phyloP scores from a whole-genome alignment of 1,139 yeast species.

The Yamadazyma oceani region DNA sequence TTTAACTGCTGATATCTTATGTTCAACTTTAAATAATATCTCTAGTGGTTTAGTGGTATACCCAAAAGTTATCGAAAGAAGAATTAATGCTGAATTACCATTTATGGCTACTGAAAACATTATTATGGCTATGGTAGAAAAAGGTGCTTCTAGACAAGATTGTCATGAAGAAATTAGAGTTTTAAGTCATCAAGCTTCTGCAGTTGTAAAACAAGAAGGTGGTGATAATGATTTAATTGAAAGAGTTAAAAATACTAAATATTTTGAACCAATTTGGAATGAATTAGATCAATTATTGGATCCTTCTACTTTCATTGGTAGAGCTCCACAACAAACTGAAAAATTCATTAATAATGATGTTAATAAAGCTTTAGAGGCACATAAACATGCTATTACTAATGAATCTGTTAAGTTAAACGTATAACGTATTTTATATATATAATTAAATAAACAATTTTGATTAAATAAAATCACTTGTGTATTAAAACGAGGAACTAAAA shows the following conservation, averaged over 20 bases:
- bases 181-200: slow-evolving; percentile 94
- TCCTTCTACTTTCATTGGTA: slow-evolving; percentile 94
- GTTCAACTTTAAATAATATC: slow-evolving; percentile 87
- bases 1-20: slow-evolving; percentile 89
- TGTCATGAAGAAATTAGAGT: slow-evolving; percentile 98
- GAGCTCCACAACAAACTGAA: slow-evolving; percentile 98
- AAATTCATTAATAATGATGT: slow-evolving; percentile 87
- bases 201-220: slow-evolving; percentile 96
- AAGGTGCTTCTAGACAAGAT: slow-evolving; percentile 97
- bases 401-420: slow-evolving; percentile 59
- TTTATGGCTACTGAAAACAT: slow-evolving; percentile 99
- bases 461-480: neutral
- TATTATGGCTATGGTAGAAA: slow-evolving; percentile 99
- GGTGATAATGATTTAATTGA: slow-evolving; percentile 97
- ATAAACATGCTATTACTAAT: slow-evolving; percentile 54
- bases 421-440: slow-evolving; percentile 9
- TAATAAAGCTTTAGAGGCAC: slow-evolving; percentile 75
- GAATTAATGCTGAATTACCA: slow-evolving; percentile 92
- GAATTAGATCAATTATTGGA: slow-evolving; percentile 80
- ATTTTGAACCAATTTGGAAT: slow-evolving; percentile 86
- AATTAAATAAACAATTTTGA: neutral
- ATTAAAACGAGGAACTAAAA: too few species aligned
- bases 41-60: slow-evolving; percentile 95
- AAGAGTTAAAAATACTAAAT: slow-evolving; percentile 73
- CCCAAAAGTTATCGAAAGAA: slow-evolving; percentile 97